Evolutionary conservation across 2,329 filamentous ascomycete species (phyloP).

Genomic region (Aspergillus udagawae): DNA sequence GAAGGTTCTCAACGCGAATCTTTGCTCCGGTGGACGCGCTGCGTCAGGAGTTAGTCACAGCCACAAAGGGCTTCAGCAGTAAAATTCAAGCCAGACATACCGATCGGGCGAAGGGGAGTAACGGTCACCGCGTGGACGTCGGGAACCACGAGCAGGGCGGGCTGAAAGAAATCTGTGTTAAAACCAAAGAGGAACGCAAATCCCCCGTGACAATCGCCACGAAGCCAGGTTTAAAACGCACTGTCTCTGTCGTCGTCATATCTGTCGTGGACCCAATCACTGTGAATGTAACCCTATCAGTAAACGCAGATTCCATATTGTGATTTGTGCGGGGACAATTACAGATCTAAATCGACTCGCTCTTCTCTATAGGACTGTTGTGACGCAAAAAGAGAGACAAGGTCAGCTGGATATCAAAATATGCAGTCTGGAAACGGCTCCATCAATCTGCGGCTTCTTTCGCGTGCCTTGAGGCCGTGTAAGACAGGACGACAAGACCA

Average conservation of each 20-base stretch:
- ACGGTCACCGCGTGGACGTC: conserved; percentile 33
- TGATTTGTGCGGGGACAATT: conserved; percentile 13
- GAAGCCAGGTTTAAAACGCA: conserved; percentile 24
- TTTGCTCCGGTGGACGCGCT: conserved; percentile 61
- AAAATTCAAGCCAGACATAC: conserved; percentile 24
- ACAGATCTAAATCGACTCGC: conserved; percentile 45
- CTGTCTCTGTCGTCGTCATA: conserved; percentile 68
- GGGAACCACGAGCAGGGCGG: conserved; percentile 43
- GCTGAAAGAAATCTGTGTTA: conserved; percentile 26
- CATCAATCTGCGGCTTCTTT: conserved; percentile 27
- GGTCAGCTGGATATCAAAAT: conserved; percentile 43
- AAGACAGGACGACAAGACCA: conserved; percentile 23
- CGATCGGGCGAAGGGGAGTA: conserved; percentile 33
- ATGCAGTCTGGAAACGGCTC: conserved; percentile 32
- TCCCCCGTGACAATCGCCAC: neutral
- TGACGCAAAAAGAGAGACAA: conserved; percentile 31
- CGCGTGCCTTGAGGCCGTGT: conserved; percentile 22
- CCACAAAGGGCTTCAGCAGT: neutral
- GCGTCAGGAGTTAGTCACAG: conserved; percentile 13
- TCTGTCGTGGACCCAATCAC: conserved; percentile 93
- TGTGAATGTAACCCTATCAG: conserved; percentile 29
- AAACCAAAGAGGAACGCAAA: conserved; percentile 1
- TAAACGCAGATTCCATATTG: neutral
- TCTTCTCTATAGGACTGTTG: conserved; percentile 45
- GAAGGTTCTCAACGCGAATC: conserved; percentile 81